Evolutionary conservation across 2,329 filamentous ascomycete genomes (phyloP).

Genomic region (Pseudogymnoascus sp.): DNA sequence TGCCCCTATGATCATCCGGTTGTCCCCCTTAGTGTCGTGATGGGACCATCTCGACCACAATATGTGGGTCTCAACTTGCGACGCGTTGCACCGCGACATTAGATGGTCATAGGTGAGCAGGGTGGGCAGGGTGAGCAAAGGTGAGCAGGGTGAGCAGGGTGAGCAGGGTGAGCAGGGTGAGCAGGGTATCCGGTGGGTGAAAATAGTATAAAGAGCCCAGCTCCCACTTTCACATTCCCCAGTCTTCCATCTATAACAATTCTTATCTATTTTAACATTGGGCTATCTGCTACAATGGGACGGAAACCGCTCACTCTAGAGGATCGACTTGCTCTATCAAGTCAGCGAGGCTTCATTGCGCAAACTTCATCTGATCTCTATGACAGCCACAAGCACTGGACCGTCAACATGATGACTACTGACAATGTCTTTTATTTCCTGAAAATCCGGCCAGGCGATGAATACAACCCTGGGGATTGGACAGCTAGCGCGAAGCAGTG

Average conservation of each 20-base stretch:
- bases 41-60: too few relatives aligned
- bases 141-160: too few relatives aligned
- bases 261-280: background rate
- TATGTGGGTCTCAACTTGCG: too few relatives aligned
- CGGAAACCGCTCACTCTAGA: background rate
- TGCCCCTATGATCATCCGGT: too few relatives aligned
- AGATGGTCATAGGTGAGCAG: too few relatives aligned
- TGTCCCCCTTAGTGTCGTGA: too few relatives aligned
- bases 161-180: too few relatives aligned
- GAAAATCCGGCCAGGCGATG: background rate
- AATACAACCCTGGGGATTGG: background rate
- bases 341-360: background rate
- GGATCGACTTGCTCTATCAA: background rate
- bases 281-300: background rate
- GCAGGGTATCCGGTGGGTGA: too few relatives aligned
- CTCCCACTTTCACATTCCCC: too few relatives aligned
- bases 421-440: background rate
- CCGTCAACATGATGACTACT: background rate
- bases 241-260: background rate
- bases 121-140: too few relatives aligned
- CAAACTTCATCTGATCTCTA: background rate
- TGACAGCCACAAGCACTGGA: background rate
- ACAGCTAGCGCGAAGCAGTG: background rate
- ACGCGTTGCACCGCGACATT: too few relatives aligned
- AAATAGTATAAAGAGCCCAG: too few relatives aligned